Evolutionary conservation across 116 monocot species (phyloP).

Genomic region (Papilionanthe hybrid): DNA sequence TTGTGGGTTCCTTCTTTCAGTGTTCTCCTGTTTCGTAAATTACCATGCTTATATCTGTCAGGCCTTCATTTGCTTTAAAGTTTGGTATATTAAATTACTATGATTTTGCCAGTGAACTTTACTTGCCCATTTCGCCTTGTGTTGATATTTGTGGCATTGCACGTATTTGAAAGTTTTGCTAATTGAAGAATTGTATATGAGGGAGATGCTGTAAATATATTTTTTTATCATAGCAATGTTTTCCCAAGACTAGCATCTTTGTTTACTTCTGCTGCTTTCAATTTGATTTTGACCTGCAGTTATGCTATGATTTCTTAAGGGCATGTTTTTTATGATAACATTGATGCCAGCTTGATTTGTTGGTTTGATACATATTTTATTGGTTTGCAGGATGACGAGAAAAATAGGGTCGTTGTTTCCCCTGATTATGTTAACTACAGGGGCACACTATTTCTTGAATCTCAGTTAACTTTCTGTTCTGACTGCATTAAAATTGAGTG

Average conservation of each 20-base stretch:
- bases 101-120: background rate
- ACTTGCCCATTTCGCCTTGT: background rate
- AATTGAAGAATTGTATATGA: background rate
- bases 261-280: background rate
- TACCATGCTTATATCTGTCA: too few species aligned
- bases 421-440: constrained; percentile 41
- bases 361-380: constrained; percentile 4
- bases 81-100: background rate
- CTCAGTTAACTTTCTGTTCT: constrained; percentile 27
- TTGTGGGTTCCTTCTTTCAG: background rate
- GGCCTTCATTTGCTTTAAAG: background rate
- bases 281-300: background rate
- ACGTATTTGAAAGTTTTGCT: background rate
- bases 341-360: background rate
- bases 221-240: background rate
- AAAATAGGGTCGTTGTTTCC: constrained; percentile 19
- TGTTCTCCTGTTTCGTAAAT: background rate
- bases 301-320: background rate
- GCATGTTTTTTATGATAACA: background rate
- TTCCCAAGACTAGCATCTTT: background rate
- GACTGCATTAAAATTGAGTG: constrained; percentile 38
- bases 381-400: constrained; percentile 28
- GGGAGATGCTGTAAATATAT: background rate
- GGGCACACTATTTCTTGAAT: constrained; percentile 22
- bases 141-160: background rate